Evolutionary conservation across 192 early-diverging fungal genomes (phyloP).

Genomic region (Coemansia sp.): DNA sequence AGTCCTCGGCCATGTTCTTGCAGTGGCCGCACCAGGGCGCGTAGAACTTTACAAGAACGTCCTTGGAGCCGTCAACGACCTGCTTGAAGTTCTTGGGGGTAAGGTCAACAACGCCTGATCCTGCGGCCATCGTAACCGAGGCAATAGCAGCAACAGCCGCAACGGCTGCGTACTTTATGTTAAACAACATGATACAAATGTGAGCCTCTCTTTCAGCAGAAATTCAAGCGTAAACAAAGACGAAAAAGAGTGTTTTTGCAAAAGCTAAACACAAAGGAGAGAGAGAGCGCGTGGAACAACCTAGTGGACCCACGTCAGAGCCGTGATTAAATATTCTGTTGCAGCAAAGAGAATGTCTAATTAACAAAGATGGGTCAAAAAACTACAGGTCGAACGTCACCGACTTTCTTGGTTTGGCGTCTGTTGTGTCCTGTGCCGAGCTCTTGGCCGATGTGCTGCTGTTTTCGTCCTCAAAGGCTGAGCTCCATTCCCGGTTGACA

Average conservation of each 20-base stretch:
- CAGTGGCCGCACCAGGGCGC: constrained; percentile 93
- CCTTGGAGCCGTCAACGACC: constrained; percentile 63
- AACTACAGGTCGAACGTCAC: constrained; percentile 29
- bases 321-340: not conserved
- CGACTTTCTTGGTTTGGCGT: constrained; percentile 18
- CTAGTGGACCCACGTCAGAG: not conserved
- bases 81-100: constrained; percentile 52
- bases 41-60: constrained; percentile 88
- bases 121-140: constrained; percentile 32
- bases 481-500: constrained; percentile 41
- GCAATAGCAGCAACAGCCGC: constrained; percentile 36
- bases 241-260: constrained; percentile 4
- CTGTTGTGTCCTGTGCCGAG: not conserved
- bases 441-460: not conserved
- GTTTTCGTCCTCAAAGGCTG: constrained; percentile 5
- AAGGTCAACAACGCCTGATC: constrained; percentile 36
- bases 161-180: constrained; percentile 27
- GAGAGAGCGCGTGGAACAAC: not conserved
- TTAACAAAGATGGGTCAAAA: not conserved
- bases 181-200: constrained; percentile 29
- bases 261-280: not conserved
- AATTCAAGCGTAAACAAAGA: constrained; percentile 9
- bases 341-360: not conserved
- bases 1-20: constrained; percentile 70
- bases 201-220: not conserved